Percentiles rank a stretch among this genome's conserved stretches.
Conservation (phyloP, 2,329 filamentous ascomycete genomes). For the Cercospora sp. region DNA sequence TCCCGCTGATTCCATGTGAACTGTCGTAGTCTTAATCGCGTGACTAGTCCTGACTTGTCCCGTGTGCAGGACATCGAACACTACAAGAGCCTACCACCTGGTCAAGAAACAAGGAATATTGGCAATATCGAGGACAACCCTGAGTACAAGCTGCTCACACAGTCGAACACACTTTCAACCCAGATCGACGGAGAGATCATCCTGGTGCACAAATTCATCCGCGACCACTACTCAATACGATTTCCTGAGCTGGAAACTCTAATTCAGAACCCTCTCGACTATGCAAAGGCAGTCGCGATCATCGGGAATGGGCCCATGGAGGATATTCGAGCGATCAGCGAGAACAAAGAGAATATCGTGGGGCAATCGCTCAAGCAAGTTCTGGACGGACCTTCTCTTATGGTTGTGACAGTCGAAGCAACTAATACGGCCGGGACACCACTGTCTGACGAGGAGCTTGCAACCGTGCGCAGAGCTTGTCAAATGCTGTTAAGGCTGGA, state of each 20-base stretch:
- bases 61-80: conserved; percentile 73
- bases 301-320: conserved; percentile 90
- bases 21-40: conserved; percentile 61
- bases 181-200: conserved; percentile 91
- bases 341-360: conserved; percentile 75
- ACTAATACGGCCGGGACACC: conserved; percentile 82
- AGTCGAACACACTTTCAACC: conserved; percentile 86
- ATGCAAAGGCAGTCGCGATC: conserved; percentile 91
- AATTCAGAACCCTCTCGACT: conserved; percentile 88
- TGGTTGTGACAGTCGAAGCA: conserved; percentile 94
- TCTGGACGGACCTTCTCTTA: conserved; percentile 83
- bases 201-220: conserved; percentile 91
- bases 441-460: conserved; percentile 73
- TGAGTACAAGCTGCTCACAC: conserved; percentile 83
- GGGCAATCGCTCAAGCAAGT: conserved; percentile 74
- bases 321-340: conserved; percentile 77
- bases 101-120: conserved; percentile 64
- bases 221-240: conserved; percentile 90
- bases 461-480: conserved; percentile 73
- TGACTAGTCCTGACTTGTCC: conserved; percentile 64
- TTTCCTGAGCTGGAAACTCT: conserved; percentile 92
- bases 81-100: conserved; percentile 69
- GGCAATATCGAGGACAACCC: conserved; percentile 90
- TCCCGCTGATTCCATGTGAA: conserved; percentile 30
- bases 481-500: conserved; percentile 87